Evolutionary conservation across 371 early-diverging fungal genomes (phyloP).

Genomic region (Smittium culicis): DNA sequence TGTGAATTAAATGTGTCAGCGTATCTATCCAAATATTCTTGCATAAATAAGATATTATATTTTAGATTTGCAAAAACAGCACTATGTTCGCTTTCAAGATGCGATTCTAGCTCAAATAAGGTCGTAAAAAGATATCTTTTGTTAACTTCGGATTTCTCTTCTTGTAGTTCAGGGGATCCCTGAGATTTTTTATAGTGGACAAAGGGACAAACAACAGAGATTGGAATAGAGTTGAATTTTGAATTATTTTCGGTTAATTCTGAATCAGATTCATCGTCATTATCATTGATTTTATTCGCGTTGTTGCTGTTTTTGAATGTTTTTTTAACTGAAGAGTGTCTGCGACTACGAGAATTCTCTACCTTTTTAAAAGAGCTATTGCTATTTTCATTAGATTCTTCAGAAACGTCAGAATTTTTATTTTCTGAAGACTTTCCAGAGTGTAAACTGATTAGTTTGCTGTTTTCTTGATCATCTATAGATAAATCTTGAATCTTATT

Average conservation of each 20-base stretch:
- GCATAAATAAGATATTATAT: conserved; percentile 67
- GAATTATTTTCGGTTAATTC: background rate
- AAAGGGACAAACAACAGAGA: background rate
- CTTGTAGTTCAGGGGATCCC: background rate
- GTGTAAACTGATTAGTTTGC: no score
- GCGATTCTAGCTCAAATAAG: conserved; percentile 38
- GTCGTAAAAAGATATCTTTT: background rate
- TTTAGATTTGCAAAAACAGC: conserved; percentile 54
- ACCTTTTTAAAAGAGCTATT: no score
- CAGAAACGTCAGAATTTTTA: no score
- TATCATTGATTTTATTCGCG: no score
- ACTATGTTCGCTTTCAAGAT: conserved; percentile 49
- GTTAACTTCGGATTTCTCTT: background rate
- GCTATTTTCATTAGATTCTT: no score
- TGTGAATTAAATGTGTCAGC: conserved; percentile 34
- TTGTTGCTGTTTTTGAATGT: no score
- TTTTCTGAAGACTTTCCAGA: no score
- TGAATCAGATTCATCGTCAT: background rate
- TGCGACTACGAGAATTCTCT: no score
- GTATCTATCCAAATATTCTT: conserved; percentile 61
- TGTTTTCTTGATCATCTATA: no score
- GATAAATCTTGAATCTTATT: no score
- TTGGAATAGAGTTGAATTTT: background rate
- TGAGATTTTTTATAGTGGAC: background rate
- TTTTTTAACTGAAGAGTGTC: no score